phyloP scores from a whole-genome alignment of 2,329 filamentous ascomycete species.

The Epichloe scottii region DNA sequence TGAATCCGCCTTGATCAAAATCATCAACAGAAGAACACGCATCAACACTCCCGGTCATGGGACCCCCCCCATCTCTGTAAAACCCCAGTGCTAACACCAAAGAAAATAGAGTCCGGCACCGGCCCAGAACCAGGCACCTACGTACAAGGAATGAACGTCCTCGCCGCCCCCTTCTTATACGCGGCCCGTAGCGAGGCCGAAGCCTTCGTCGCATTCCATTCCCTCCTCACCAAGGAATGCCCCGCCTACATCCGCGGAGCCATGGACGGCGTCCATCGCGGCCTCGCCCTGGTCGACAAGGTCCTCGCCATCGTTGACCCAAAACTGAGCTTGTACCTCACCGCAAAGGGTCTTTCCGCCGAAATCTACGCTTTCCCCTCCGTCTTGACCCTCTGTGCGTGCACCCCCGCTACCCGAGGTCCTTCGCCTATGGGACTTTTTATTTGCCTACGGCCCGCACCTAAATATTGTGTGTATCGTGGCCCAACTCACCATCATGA shows the following conservation, averaged over 20 bases:
- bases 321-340: constrained; percentile 72
- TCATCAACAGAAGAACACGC: too few species aligned
- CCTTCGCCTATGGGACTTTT: constrained; percentile 85
- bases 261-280: constrained; percentile 94
- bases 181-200: constrained; percentile 89
- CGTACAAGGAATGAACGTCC: constrained; percentile 97
- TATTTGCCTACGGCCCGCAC: constrained; percentile 92
- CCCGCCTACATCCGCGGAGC: constrained; percentile 90
- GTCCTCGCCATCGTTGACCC: constrained; percentile 85
- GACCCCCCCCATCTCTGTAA: not conserved
- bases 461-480: constrained; percentile 95
- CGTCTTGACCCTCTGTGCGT: constrained; percentile 87
- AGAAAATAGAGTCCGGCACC: constrained; percentile 48
- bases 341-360: constrained; percentile 75
- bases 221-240: constrained; percentile 74
- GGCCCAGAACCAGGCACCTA: constrained; percentile 67
- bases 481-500: constrained; percentile 80
- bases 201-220: constrained; percentile 83
- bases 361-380: constrained; percentile 95
- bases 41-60: not conserved
- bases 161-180: constrained; percentile 91
- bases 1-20: not conserved
- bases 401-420: constrained; percentile 93
- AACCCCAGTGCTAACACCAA: constrained; percentile 24
- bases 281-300: constrained; percentile 81